Base-by-base conservation (phyloP, 331 rosid species). In the Phaseolus coccineus region DNA sequence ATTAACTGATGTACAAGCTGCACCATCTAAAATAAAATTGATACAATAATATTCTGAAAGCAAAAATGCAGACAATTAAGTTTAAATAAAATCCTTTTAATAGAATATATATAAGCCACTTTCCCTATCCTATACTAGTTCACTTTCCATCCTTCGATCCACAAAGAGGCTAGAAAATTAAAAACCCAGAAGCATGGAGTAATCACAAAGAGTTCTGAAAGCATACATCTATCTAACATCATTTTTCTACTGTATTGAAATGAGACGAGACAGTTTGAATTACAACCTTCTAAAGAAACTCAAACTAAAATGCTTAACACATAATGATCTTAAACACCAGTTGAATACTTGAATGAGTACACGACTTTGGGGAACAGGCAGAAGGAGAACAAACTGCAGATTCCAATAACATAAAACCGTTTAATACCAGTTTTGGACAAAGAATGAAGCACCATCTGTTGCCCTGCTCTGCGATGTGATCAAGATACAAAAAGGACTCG, bases 251-350 rank as follows among this genome's bases (percentile, higher is more conserved):
- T 15, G 69, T 33, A 62, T 64, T 37, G 70, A 64, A 35, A 64
- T 35, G 48, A 35, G 48, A n/a, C 8, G 70, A 64, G 50, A 63
- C 27, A 37, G 70, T 16, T 64, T 64, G 50, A 35, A 37, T 64
- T 64, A 64, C 70, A 64, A 64, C 28, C 24, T 64, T 64, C 47
- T 64, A 64, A 35, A 35, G 48, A 35, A n/a, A 64, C 48, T 64
- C 16, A 16, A 64, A 35, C 48, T 37, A 64, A n/a, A 64, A n/a
- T 16, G 37, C 70, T 64, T 37, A 16, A 64, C 35, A 37, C 70
- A 64, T 33, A 33, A 63, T 62, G 68, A 62, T 14, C 68, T 31
- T 42, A 63, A 64, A 37, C 15, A 37, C 46, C 16, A 62, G 19
- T 6, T 62, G 46, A 33, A 62, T 62, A 62, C 69, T 33, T 31